These are phyloP conservation scores for Polyrhizophydium stewartii DNA, from an alignment of 371 early-diverging fungal genomes.

Conservation along the genomic window DNA sequence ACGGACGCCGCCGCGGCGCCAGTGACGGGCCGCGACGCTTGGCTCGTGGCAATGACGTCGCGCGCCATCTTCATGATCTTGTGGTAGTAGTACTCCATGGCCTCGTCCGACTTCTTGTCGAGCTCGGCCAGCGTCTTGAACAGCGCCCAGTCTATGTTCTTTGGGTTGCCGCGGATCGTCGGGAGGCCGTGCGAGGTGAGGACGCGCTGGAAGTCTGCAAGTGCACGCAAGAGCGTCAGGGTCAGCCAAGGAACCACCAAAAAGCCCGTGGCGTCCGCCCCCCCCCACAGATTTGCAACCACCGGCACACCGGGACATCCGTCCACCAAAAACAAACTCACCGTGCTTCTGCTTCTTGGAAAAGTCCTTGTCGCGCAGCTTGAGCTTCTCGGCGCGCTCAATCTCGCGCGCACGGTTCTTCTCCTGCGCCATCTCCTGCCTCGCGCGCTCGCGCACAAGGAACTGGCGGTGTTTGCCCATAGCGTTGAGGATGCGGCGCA, in stretches of 20 bases:
- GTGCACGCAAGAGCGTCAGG: slow-evolving; percentile 11
- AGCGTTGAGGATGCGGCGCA: slow-evolving; percentile 6
- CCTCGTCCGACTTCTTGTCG: slow-evolving; percentile 65
- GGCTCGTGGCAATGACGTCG: slow-evolving; percentile 42
- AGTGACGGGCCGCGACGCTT: slow-evolving; percentile 10
- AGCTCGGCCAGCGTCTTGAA: slow-evolving; percentile 70
- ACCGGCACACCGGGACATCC: too few species aligned
- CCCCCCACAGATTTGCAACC: too few species aligned
- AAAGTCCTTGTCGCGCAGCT: slow-evolving; percentile 8
- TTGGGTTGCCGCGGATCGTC: slow-evolving; percentile 9
- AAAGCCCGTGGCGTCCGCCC: background rate
- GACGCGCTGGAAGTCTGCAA: slow-evolving; percentile 65
- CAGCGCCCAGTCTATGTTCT: slow-evolving; percentile 53
- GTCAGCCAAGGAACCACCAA: background rate
- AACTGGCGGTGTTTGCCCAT: slow-evolving; percentile 9
- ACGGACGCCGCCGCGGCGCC: background rate
- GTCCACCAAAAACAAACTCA: too few species aligned
- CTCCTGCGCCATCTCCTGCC: slow-evolving; percentile 3
- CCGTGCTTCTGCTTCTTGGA: slow-evolving; percentile 7
- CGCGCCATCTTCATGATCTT: slow-evolving; percentile 56
- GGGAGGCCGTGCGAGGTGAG: slow-evolving; percentile 69
- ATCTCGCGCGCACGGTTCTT: background rate
- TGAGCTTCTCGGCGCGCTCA: background rate
- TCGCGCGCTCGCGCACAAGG: slow-evolving; percentile 3
- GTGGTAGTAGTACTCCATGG: slow-evolving; percentile 56